Evolutionary conservation across 2,329 filamentous ascomycete genomes (phyloP), one percentile per base, ranked within the genome.

Genomic region (Venturia aucupariae): DNA sequence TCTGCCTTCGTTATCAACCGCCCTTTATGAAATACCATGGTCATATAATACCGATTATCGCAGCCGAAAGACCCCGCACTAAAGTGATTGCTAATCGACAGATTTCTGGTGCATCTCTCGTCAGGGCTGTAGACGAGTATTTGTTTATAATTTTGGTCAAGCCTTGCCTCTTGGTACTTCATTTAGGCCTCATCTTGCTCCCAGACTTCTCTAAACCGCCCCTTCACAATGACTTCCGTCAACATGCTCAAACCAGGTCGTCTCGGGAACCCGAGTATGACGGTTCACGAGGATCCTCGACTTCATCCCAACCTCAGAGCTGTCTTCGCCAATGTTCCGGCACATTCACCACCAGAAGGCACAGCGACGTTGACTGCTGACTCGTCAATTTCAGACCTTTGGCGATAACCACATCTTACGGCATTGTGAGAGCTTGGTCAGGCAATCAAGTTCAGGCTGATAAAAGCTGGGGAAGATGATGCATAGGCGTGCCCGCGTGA

Each of bases 221-320:
- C 7, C 6, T 72, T 70, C 5, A 62, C 10, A 32, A 62, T 62
- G 61, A 24, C n/a, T n/a, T 62, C 61, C 27, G 22, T 30, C 32
- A 62, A 44, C 22, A 54, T 54, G 48, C 10, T 8, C 24, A 42
- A 24, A 35, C 69, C 69, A 17, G 70, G 70, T 17, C 66, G 69
- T 15, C 66, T 71, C 10, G 68, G 68, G 59, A 67, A 70, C 41
- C 67, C 67, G 13, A 65, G 68, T 24, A 67, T 70, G 65, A 70
- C 64, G 57, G 57, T 69, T 35, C 66, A 68, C 46, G 68, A 69
- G 17, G 70, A 71, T 30, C 70, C 69, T 8, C 64, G 70, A 54
- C 67, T 67, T 42, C 67, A 71, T 63, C 69, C 70, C 24, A 69
- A 68, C 57, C 65, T 70, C 30, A 66, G 68, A 5, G 67, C 68